A percentile compares a stretch with the other conserved stretches of the same genome.
Conservation (phyloP, 495 filamentous ascomycete species). For the Echria macrotheca region DNA sequence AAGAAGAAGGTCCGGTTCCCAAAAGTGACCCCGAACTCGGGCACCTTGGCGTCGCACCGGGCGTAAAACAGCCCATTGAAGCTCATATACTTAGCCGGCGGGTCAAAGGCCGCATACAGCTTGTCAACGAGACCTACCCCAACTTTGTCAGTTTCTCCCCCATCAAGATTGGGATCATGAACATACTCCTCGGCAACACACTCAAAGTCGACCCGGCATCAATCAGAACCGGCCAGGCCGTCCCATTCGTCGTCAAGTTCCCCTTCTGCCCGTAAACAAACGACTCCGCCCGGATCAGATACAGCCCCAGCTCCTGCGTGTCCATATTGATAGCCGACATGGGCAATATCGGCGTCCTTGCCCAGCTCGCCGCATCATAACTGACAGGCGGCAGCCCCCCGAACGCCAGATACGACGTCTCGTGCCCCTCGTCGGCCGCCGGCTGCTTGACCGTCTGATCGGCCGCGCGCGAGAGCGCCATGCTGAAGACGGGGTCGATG, state of each 20-base stretch:
- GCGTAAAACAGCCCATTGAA: conserved; percentile 43
- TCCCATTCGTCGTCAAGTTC: conserved; percentile 17
- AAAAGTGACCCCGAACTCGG: conserved; percentile 49
- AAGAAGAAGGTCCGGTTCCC: conserved; percentile 45
- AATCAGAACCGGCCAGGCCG: conserved; percentile 34
- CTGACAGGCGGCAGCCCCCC: conserved; percentile 43
- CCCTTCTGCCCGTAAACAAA: conserved; percentile 17
- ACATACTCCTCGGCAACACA: conserved; percentile 28
- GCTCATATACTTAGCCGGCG: conserved; percentile 42
- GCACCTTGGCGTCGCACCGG: conserved; percentile 50
- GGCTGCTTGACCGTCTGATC: background rate
- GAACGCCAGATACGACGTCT: conserved; percentile 30
- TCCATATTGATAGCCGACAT: conserved; percentile 21
- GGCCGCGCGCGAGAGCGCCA: conserved; percentile 32
- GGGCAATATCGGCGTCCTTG: conserved; percentile 26
- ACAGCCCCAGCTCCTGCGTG: conserved; percentile 25
- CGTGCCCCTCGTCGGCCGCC: background rate
- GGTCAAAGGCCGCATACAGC: conserved; percentile 47
- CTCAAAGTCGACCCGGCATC: conserved; percentile 39
- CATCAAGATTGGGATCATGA: too few species aligned
- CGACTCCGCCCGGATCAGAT: conserved; percentile 27
- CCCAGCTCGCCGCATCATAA: conserved; percentile 25
- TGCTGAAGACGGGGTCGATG: conserved; percentile 50
- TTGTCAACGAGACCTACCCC: conserved; percentile 34
- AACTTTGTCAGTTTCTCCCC: background rate